These are phyloP conservation scores for Microcera coccophila DNA, from an alignment of 2,329 filamentous ascomycete genomes.

Conservation along the genomic window DNA sequence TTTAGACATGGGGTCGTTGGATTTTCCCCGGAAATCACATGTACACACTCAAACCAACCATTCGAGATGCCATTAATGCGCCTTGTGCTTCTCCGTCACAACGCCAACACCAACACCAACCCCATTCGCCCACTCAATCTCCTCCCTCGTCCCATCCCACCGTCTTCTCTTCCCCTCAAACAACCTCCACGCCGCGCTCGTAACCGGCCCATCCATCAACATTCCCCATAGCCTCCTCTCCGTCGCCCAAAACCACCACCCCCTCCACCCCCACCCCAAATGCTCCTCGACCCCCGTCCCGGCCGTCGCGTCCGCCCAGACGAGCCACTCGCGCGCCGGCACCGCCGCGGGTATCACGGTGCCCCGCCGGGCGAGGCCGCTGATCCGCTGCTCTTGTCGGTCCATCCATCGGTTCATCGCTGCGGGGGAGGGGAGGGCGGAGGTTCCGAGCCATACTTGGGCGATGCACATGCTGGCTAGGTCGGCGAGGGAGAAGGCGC, in stretches of 20 bases:
- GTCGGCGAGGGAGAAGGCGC: conserved; percentile 24
- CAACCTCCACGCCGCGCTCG: conserved; percentile 19
- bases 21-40: no score
- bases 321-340: conserved; percentile 20
- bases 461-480: conserved; percentile 32
- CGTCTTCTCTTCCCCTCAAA: conserved; percentile 17
- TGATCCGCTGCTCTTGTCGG: conserved; percentile 17
- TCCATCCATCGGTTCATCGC: conserved; percentile 33
- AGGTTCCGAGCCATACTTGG: conserved; percentile 23
- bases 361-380: conserved; percentile 16
- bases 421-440: conserved; percentile 28
- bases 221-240: conserved; percentile 37
- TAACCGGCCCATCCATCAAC: conserved; percentile 26
- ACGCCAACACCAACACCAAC: background rate
- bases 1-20: no score
- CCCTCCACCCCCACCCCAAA: conserved; percentile 37
- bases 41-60: no score
- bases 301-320: conserved; percentile 31
- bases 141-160: conserved; percentile 18
- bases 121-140: conserved; percentile 12
- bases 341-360: conserved; percentile 22
- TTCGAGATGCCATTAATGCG: no score
- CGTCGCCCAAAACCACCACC: conserved; percentile 39
- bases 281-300: conserved; percentile 38
- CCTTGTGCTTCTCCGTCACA: no score